Conservation (phyloP, 2,329 filamentous ascomycete genomes). For the Myrmaecium sp. region DNA sequence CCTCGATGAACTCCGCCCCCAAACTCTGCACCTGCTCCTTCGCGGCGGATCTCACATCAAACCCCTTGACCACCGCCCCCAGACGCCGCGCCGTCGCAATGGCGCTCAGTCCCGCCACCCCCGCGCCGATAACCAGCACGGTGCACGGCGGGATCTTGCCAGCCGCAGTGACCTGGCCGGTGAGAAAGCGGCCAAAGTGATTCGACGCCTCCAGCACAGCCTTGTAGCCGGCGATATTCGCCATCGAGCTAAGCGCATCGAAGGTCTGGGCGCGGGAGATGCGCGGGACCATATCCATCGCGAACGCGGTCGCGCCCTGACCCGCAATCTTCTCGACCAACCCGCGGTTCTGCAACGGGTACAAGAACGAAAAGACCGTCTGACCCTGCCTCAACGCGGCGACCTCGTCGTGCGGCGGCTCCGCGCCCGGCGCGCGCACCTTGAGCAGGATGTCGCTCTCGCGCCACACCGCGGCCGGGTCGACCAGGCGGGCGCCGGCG, state of each 20-base stretch:
- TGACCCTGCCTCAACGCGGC: slow-evolving; percentile 49
- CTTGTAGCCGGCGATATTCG: slow-evolving; percentile 88
- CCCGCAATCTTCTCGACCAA: slow-evolving; percentile 57
- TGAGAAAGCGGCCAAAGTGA: slow-evolving; percentile 73
- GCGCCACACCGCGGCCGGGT: slow-evolving; percentile 52
- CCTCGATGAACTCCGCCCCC: slow-evolving; percentile 79
- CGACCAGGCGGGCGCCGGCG: slow-evolving; percentile 62
- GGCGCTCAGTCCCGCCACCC: slow-evolving; percentile 74
- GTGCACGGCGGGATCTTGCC: slow-evolving; percentile 84
- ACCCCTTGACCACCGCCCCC: slow-evolving; percentile 78
- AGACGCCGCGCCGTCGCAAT: slow-evolving; percentile 75
- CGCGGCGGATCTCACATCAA: slow-evolving; percentile 77
- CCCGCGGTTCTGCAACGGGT: slow-evolving; percentile 63
- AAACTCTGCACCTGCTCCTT: slow-evolving; percentile 82
- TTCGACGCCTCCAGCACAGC: slow-evolving; percentile 81
- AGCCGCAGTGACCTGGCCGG: slow-evolving; percentile 77
- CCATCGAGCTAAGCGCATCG: slow-evolving; percentile 81
- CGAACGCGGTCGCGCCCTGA: slow-evolving; percentile 59
- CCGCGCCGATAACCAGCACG: slow-evolving; percentile 76
- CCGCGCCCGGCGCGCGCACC: slow-evolving; percentile 54
- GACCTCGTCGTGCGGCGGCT: slow-evolving; percentile 45
- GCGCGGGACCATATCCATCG: slow-evolving; percentile 85
- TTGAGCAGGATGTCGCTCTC: slow-evolving; percentile 69
- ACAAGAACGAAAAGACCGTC: slow-evolving; percentile 68
- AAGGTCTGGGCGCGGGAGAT: slow-evolving; percentile 82